Evolutionary conservation across 139 green algal genomes (phyloP).

Genomic region (Chlorella sorokiniana): DNA sequence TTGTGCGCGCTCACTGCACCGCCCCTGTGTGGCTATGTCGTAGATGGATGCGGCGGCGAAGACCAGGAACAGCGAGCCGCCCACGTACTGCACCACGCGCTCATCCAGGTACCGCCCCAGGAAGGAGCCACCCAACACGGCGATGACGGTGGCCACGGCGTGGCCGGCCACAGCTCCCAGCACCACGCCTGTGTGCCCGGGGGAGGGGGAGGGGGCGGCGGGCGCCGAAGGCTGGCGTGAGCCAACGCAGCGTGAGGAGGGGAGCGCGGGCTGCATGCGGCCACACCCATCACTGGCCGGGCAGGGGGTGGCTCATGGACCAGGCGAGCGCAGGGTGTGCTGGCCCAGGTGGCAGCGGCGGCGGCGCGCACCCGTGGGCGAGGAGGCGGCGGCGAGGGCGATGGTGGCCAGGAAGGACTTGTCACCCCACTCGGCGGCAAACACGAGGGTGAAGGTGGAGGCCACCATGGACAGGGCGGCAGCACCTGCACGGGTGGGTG

Average conservation of each 20-base stretch:
- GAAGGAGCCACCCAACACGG: conserved; percentile 75
- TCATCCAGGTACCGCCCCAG: conserved; percentile 81
- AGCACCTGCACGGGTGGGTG: background rate
- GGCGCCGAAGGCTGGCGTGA: too few species aligned
- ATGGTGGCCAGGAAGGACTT: conserved; percentile 99
- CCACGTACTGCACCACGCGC: conserved; percentile 79
- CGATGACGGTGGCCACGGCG: conserved; percentile 84
- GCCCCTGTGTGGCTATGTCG: conserved; percentile 63
- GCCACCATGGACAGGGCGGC: conserved; percentile 57
- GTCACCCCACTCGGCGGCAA: conserved; percentile 98
- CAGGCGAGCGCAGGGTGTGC: too few species aligned
- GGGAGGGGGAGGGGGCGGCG: too few species aligned
- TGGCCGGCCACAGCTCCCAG: conserved; percentile 85
- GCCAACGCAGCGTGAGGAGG: background rate
- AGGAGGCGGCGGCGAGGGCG: conserved; percentile 83
- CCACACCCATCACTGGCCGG: background rate
- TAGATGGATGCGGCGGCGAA: conserved; percentile 84
- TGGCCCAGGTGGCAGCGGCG: too few species aligned
- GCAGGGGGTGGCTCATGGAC: too few species aligned
- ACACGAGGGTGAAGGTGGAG: conserved; percentile 94
- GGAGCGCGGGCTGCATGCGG: background rate
- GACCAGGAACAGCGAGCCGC: conserved; percentile 88
- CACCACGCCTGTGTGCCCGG: conserved; percentile 79
- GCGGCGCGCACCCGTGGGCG: conserved; percentile 46
- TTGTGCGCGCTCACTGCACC: background rate